Evolutionary conservation across 768 basidiomycete species (phyloP), one percentile per base, ranked within the genome.

Genomic region (Boletus huronensis): DNA sequence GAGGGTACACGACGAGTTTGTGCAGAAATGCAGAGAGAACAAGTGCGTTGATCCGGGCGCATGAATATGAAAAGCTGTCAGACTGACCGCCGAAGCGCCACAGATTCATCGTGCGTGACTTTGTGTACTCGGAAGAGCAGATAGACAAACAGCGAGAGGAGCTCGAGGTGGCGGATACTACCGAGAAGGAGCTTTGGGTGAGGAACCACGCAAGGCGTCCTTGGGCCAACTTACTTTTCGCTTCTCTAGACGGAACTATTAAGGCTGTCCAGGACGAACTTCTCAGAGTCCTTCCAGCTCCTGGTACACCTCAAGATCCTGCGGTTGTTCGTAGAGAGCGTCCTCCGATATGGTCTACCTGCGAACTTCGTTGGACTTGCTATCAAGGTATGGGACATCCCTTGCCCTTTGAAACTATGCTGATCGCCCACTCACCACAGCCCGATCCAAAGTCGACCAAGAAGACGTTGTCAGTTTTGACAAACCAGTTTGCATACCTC

Each of bases 121-220:
- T 98, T 68, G 82, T 81, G 14, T 98, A 81, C 67, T 91, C 94
- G 23, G 88, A 92, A 66, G 86, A 86, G 40, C 86, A 87, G 54
- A 75, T 94, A 28, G 77, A 78, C 55, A 92, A 87, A 71, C 90
- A 96, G 67, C 79, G 79, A 60, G 81, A 90, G 68, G 96, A 96
- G 48, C 74, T 97, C 13, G 82, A 85, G 31, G 77, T 77, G n/a
- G 84, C 93, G 3, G 85, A 87, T 59, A 78, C 81, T 7, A 91
- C 93, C 28, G 97, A 98, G 79, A 93, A 90, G 72, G 96, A 99
- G 65, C 85, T 97, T 46, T 98, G 97, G 97, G 95, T 96, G 66
- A 60, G 85, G n/a, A 31, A 41, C 21, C 25, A 8, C 16, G 11
- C 28, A 19, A 35, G 34, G 8, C 6, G 6, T 26, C 23, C 10